phyloP scores from a whole-genome alignment of 257 asterid genomes.

The Plantago elongata region DNA sequence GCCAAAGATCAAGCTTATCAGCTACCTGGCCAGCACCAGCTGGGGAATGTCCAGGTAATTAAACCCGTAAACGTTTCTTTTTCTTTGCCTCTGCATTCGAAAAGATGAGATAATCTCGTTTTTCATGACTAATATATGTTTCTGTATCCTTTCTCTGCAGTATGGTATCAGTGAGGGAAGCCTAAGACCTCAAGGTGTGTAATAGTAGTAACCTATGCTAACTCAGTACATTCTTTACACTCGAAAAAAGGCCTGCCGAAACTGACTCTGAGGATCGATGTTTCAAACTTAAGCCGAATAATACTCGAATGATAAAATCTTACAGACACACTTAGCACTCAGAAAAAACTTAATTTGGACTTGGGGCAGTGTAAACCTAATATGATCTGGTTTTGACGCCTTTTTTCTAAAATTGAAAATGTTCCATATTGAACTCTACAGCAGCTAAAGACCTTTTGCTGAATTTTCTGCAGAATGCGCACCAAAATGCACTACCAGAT shows the following conservation, averaged over 20 bases:
- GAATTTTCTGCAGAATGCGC: constrained; percentile 38
- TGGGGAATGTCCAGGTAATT: constrained; percentile 30
- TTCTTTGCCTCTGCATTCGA: too few relatives aligned
- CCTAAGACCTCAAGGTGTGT: constrained; percentile 53
- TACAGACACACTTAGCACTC: too few relatives aligned
- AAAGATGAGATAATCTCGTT: background rate
- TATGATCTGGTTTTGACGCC: too few relatives aligned
- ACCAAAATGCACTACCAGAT: constrained; percentile 43
- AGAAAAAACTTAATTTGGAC: too few relatives aligned
- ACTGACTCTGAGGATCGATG: background rate
- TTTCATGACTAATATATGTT: constrained; percentile 3
- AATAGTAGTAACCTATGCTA: background rate
- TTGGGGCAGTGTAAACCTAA: too few relatives aligned
- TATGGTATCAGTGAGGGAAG: constrained; percentile 48
- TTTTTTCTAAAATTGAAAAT: too few relatives aligned
- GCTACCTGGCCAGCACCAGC: constrained; percentile 16
- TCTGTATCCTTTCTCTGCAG: constrained; percentile 28
- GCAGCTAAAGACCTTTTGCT: background rate
- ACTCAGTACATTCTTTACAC: background rate
- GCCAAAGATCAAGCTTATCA: constrained; percentile 22
- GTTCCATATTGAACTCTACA: too few relatives aligned
- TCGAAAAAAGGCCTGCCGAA: background rate
- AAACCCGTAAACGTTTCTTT: constrained; percentile 7
- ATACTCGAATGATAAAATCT: too few relatives aligned
- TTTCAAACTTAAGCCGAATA: too few relatives aligned